phyloP scores from a whole-genome alignment of 805 yeast genomes.

The Teunomyces kruisii region DNA sequence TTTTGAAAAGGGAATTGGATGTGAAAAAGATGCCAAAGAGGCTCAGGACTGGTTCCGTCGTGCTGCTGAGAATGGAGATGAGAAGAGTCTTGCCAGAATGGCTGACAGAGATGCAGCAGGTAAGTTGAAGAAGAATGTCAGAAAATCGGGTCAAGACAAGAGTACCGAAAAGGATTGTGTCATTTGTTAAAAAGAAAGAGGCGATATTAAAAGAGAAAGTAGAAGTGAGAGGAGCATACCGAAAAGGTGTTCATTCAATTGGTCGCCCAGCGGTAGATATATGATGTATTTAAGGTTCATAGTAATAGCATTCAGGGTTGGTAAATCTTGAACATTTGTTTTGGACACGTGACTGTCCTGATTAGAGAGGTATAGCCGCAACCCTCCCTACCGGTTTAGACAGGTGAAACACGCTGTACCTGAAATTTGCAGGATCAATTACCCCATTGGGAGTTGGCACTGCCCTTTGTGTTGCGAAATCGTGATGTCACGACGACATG shows the following conservation, averaged over 20 bases:
- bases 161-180: slow-evolving; percentile 7
- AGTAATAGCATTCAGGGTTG: no score
- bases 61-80: slow-evolving; percentile 63
- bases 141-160: slow-evolving; percentile 13
- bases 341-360: neutral
- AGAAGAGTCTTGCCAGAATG: slow-evolving; percentile 35
- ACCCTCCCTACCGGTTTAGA: no score
- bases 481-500: neutral
- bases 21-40: slow-evolving; percentile 53
- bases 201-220: neutral
- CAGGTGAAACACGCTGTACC: neutral
- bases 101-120: slow-evolving; percentile 30
- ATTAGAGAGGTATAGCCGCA: neutral
- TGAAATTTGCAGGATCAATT: neutral
- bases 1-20: slow-evolving; percentile 85
- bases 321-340: no score
- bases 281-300: no score
- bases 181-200: neutral
- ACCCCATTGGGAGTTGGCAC: neutral
- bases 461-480: neutral
- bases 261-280: no score
- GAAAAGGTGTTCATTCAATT: no score
- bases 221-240: no score
- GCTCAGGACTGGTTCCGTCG: slow-evolving; percentile 74
- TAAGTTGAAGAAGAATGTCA: slow-evolving; percentile 28